These are phyloP conservation scores for Tylopilus balloui DNA, from an alignment of 768 basidiomycete genomes.

Conservation along the genomic window DNA sequence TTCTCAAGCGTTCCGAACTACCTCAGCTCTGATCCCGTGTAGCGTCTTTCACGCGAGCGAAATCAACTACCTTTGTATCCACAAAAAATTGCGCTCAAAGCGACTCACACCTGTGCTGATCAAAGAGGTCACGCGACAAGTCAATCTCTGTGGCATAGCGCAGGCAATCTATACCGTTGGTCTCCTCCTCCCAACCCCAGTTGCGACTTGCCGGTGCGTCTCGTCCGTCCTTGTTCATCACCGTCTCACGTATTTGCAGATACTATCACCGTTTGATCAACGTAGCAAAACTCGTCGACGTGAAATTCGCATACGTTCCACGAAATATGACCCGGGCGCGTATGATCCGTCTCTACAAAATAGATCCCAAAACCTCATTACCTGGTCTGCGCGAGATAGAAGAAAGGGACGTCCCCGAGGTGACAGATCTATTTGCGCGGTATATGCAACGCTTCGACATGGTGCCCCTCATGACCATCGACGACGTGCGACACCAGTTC, in stretches of 20 bases:
- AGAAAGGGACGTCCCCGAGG: slow-evolving; percentile 66
- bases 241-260: slow-evolving; percentile 36
- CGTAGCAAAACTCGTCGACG: slow-evolving; percentile 85
- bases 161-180: slow-evolving; percentile 98
- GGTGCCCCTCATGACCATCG: slow-evolving; percentile 64
- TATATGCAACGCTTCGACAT: slow-evolving; percentile 89
- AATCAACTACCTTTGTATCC: slow-evolving; percentile 96
- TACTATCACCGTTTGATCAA: slow-evolving; percentile 93
- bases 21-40: slow-evolving; percentile 8
- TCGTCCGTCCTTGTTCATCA: background rate
- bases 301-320: slow-evolving; percentile 84
- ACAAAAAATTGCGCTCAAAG: slow-evolving; percentile 96
- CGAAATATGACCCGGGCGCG: slow-evolving; percentile 87
- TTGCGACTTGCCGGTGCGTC: slow-evolving; percentile 74
- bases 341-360: slow-evolving; percentile 72
- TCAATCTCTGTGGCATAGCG: slow-evolving; percentile 84
- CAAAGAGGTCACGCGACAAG: slow-evolving; percentile 93
- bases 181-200: slow-evolving; percentile 88
- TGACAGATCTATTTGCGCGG: slow-evolving; percentile 62
- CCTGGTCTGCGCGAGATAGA: slow-evolving; percentile 86
- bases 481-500: slow-evolving; percentile 85
- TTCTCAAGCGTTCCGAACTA: background rate
- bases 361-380: slow-evolving; percentile 48
- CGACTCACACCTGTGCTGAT: slow-evolving; percentile 93
- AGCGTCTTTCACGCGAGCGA: slow-evolving; percentile 75